Evolutionary conservation across 2,329 filamentous ascomycete genomes (phyloP).

Genomic region (Amylocarpus encephaloides): DNA sequence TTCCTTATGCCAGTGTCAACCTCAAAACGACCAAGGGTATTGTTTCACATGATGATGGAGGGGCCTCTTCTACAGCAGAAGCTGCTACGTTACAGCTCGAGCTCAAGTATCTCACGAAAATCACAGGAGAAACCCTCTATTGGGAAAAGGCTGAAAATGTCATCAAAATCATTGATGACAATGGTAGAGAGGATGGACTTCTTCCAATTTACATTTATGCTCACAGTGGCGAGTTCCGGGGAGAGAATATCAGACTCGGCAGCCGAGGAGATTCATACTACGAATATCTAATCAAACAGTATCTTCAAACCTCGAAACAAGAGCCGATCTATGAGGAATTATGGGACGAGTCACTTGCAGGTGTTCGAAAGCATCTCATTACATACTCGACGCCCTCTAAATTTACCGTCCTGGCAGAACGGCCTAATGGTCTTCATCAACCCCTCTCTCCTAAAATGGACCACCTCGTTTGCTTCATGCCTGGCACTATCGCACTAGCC

Average conservation of each 20-base stretch:
- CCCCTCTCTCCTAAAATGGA: conserved; percentile 87
- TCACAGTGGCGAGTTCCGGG: conserved; percentile 69
- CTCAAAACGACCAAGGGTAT: conserved; percentile 71
- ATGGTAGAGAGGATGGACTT: conserved; percentile 71
- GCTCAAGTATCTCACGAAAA: conserved; percentile 92
- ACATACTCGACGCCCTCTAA: conserved; percentile 77
- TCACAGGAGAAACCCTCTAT: conserved; percentile 87
- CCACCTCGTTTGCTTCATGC: conserved; percentile 95
- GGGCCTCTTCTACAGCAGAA: conserved; percentile 90
- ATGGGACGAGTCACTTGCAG: conserved; percentile 81
- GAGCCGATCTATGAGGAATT: conserved; percentile 84
- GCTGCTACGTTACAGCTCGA: conserved; percentile 89
- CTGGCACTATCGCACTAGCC: conserved; percentile 86
- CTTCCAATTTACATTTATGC: conserved; percentile 89
- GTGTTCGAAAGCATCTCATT: conserved; percentile 85
- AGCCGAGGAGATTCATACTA: conserved; percentile 97
- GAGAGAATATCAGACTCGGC: conserved; percentile 81
- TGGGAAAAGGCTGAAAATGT: conserved; percentile 90
- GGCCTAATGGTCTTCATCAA: conserved; percentile 63
- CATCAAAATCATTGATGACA: conserved; percentile 84
- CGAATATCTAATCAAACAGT: conserved; percentile 98
- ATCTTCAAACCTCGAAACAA: conserved; percentile 82
- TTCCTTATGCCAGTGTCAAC: conserved; percentile 89
- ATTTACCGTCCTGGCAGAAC: conserved; percentile 86
- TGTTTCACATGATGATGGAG: conserved; percentile 74